These are phyloP conservation scores for Termitomyces sp. DNA, from an alignment of 768 basidiomycete species.

Conservation along the genomic window DNA sequence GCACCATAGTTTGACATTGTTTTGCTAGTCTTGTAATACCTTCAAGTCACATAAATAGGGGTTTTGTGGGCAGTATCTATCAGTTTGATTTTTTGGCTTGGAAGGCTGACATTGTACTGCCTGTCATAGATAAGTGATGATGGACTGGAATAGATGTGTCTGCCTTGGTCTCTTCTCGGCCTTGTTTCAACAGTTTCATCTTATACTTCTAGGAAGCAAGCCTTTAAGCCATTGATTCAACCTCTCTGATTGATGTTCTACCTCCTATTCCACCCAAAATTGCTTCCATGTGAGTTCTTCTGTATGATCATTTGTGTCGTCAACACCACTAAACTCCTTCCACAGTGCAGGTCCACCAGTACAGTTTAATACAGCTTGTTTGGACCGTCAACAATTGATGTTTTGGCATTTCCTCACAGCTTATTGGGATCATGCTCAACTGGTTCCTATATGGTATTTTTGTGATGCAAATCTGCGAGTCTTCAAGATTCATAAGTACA, in stretches of 20 bases:
- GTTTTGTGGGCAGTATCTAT: background rate
- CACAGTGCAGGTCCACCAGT: background rate
- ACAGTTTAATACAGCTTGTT: background rate
- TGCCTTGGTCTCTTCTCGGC: background rate
- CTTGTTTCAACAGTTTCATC: background rate
- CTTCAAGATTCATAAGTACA: background rate
- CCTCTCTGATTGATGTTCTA: background rate
- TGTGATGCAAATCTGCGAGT: slow-evolving; percentile 6
- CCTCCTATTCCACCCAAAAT: background rate
- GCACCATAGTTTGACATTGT: too few species aligned
- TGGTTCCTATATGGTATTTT: slow-evolving; percentile 9
- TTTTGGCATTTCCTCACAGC: background rate
- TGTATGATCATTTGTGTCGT: background rate
- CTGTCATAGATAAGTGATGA: background rate
- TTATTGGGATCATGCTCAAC: slow-evolving; percentile 8
- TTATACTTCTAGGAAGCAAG: background rate
- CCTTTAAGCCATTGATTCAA: background rate
- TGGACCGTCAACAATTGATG: background rate
- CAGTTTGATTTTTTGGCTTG: background rate
- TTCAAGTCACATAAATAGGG: too few species aligned
- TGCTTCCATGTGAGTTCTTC: background rate
- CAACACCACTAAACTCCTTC: background rate
- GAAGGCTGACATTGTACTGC: background rate
- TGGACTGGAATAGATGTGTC: background rate
- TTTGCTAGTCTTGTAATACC: too few species aligned